Evolutionary conservation across 495 filamentous ascomycete species (phyloP), one percentile per base, ranked within the genome.

Genomic region (Aspergillus ostianus): DNA sequence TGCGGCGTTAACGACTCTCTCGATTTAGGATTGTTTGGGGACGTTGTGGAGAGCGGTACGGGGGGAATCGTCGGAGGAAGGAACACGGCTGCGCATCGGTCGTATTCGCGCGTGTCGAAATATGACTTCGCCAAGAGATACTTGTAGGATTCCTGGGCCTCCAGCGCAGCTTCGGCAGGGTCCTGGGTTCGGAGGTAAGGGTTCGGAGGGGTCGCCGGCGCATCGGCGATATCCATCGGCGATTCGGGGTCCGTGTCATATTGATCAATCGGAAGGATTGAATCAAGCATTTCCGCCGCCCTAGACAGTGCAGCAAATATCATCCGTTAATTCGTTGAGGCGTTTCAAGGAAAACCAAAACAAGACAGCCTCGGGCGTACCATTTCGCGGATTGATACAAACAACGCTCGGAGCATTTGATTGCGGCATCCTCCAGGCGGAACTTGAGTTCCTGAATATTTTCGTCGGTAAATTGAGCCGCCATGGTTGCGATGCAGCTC

Each of bases 351-450:
- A 48, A 10, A 51, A 20, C 45, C 45, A 32, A 20, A 55, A 20
- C 21, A 55, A 41, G 53, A 45, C 41, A 41, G 29, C 29, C 29
- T 15, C 13, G 36, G 36, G 47, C 64, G 47, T 83, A 97, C 94
- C 95, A 98, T 87, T 98, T 99, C 15, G 95, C 87, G 17, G 92
- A 92, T 63, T 97, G 92, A 71, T 97, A 98, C 3, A 99, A 84
- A 77, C 95, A 96, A 68, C 95, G 80, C 64, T 99, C 95, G 0
- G 91, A 94, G 78, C 92, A 97, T 67, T 92, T 91, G 2, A 96
- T 81, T 0, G 91, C 86, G 21, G 93, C 91, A 58, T 89, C 86
- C 68, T 96, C 90, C 47, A 98, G 81, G 9, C 87, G 81, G 23
- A 78, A 82, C 68, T 85, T 80, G 27, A 88, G 73, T 58, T 84